Base-by-base conservation (phyloP, 768 basidiomycete species). In the Termitomyces sp. region DNA sequence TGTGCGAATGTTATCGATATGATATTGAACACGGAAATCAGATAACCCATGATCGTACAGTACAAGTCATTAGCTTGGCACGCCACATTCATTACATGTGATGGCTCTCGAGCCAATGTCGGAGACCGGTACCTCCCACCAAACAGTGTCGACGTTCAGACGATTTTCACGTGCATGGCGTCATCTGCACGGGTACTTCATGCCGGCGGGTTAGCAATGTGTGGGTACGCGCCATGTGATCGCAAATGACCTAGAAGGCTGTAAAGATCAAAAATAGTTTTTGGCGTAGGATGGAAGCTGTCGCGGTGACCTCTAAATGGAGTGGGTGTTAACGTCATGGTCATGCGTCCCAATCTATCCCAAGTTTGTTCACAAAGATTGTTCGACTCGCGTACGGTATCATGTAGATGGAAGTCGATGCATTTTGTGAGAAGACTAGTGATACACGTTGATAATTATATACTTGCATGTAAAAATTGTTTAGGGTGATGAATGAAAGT, bases 251-350 rank as follows among this genome's bases (percentile, higher is more conserved):
- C 38, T 40, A 40, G 52, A 38, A 38, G 38, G 20, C 34, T 54
- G 20, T 40, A 36, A 37, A 37, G 34, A 12, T n/a, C 42, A 56
- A 32, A 45, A 34, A 43, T 56, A 43, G 54, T 9, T 5, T 38
- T 31, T 43, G 29, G 54, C 40, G 40, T 55, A 34, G 17, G 43
- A 56, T 56, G 31, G 55, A 56, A 56, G 55, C n/a, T 40, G 40
- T 25, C 25, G 25, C 25, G 25, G 25, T 25, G 53, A 55, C 53
- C 55, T 56, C 42, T 32, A 11, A 42, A 31, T 15, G 14, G 29
- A 55, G 53, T 29, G 40, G 10, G 40, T 43, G 17, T 31, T 42
- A 55, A 43, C 17, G 20, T 17, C n/a, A 40, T 54, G 38, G 7
- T 55, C 40, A 42, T 40, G 53, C 43, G 54, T 42, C 12, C 20